phyloP scores from a whole-genome alignment of 2,329 filamentous ascomycete species.

The Diatrype stigma region DNA sequence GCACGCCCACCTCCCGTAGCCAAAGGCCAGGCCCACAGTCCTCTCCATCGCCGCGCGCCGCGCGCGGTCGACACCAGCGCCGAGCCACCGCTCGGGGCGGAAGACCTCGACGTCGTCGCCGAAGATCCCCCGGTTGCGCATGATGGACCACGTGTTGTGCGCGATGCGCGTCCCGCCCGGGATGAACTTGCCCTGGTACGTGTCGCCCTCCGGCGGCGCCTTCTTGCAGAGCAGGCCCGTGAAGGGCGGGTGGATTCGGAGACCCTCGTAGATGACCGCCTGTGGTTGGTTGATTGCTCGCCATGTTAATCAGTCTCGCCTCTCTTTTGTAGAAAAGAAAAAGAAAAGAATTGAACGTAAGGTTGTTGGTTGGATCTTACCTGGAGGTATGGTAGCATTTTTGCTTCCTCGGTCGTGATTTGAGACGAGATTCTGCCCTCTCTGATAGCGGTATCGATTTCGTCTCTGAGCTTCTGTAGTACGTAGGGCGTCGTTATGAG shows the following conservation, averaged over 20 bases:
- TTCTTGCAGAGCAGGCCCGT: constrained; percentile 21
- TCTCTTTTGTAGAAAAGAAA: no score
- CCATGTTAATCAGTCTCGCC: no score
- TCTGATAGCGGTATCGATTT: constrained; percentile 33
- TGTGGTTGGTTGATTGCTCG: constrained; percentile 4
- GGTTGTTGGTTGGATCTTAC: background rate
- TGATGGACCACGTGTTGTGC: constrained; percentile 30
- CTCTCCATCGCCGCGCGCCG: constrained; percentile 24
- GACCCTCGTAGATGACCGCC: constrained; percentile 32
- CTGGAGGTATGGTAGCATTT: constrained; percentile 28
- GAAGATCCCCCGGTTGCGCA: constrained; percentile 22
- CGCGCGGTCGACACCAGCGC: constrained; percentile 21
- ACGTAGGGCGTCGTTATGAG: constrained; percentile 41
- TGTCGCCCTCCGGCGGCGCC: constrained; percentile 24
- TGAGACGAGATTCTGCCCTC: constrained; percentile 25
- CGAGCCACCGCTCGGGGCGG: constrained; percentile 37
- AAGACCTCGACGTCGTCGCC: constrained; percentile 31
- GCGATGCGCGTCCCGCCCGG: constrained; percentile 34
- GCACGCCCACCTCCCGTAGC: constrained; percentile 31
- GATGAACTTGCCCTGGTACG: constrained; percentile 29
- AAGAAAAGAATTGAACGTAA: no score
- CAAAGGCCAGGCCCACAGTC: constrained; percentile 32
- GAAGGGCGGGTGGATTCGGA: constrained; percentile 29
- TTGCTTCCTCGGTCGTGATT: constrained; percentile 22
- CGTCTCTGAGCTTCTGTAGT: constrained; percentile 35